phyloP scores from a whole-genome alignment of 1,284 basidiomycete species.

The Xanthoconium separans region DNA sequence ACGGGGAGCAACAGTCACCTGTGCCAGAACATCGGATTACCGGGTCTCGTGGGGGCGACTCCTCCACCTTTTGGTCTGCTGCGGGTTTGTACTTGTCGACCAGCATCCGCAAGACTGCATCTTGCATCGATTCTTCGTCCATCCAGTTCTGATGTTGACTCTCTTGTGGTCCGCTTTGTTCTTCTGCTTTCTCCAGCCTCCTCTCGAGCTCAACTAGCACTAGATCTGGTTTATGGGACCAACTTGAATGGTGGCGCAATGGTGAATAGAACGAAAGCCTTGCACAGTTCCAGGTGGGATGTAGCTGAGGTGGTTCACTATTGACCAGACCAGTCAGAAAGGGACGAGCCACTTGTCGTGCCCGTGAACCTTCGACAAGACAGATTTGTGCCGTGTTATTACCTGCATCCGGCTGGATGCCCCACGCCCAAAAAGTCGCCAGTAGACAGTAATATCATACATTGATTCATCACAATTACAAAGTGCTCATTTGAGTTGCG shows the following conservation, averaged over 20 bases:
- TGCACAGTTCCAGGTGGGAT: not conserved
- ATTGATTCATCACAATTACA: not conserved
- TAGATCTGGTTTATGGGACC: not conserved
- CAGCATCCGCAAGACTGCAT: conserved; percentile 72
- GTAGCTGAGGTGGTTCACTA: not conserved
- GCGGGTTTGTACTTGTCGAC: conserved; percentile 82
- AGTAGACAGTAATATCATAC: not conserved
- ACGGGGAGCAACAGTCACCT: not conserved
- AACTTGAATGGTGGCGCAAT: not conserved
- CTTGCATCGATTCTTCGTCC: conserved; percentile 70
- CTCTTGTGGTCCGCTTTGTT: conserved; percentile 31
- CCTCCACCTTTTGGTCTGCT: conserved; percentile 74
- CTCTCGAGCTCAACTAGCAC: conserved; percentile 40
- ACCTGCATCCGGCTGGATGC: no score
- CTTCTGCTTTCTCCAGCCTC: conserved; percentile 37
- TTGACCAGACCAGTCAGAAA: not conserved
- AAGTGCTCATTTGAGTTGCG: not conserved
- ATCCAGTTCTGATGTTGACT: conserved; percentile 65
- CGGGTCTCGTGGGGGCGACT: conserved; percentile 39
- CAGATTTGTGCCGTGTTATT: no score
- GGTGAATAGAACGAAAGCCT: conserved; percentile 4
- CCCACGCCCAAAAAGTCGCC: no score
- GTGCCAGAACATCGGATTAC: conserved; percentile 1
- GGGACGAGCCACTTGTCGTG: no score
- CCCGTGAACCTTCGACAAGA: no score